Base-by-base conservation (phyloP, 1,139 yeast genomes). In the Taphrina confusa region DNA sequence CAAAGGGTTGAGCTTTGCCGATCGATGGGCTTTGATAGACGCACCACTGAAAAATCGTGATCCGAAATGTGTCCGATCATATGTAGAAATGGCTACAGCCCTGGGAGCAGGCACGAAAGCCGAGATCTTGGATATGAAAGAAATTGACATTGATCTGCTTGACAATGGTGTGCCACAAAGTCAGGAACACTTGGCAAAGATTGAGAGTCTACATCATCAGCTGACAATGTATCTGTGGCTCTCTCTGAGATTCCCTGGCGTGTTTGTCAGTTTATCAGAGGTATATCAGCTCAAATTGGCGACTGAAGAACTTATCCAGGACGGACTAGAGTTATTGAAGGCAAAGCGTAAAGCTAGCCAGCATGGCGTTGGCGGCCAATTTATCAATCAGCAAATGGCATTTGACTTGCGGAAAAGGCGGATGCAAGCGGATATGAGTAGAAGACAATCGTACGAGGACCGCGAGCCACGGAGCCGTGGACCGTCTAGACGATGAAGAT, bases 201-300 rank as follows among this genome's bases (percentile, higher is more conserved):
- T 88, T 54, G 97, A 91, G 70, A 79, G 79, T 20, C 74, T 86
- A 65, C 96, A 92, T 73, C 81, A 82, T 65, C 74, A 82, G 51
- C 78, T 88, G 23, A 78, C 85, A 65, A 74, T 88, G 12, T 91
- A 82, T 69, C 75, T 89, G 71, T 92, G 98, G 98, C 76, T 92
- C 3, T 34, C 54, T n/a, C 11, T 34, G 47, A 23, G 54, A 6
- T 56, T 36, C 23, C 60, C 60, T 9, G 54, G 54, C 9, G 47
- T 39, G 16, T 47, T 56, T 28, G 16, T 23, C 28, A 54, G 51
- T 28, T 20, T 54, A 11, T 4, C 34, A 12, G 51, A 44, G 27
- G 58, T 37, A 3, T 46, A 31, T 33, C 58, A 54, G 16, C 51
- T 54, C 42, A 42, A 44, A 18, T n/a, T 28, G 9, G 40, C 49